Conservation (phyloP, 2,329 filamentous ascomycete species). For the Alternaria arbusti region DNA sequence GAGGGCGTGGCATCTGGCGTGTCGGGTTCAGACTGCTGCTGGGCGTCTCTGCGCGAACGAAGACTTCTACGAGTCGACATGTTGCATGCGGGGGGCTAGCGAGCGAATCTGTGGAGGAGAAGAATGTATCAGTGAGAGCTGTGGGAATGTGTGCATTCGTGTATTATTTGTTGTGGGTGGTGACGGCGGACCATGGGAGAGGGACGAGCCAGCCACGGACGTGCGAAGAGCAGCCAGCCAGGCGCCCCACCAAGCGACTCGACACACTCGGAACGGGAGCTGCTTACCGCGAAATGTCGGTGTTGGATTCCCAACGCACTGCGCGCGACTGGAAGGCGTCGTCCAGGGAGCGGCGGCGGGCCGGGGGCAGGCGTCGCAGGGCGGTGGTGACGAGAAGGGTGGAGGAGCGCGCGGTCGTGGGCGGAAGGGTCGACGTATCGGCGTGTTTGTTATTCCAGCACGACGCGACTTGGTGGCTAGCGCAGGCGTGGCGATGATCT, state of each 20-base stretch:
- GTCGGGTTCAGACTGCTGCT: slow-evolving; percentile 49
- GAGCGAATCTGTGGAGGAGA: slow-evolving; percentile 9
- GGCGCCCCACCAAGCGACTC: slow-evolving; percentile 22
- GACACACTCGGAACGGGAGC: slow-evolving; percentile 11
- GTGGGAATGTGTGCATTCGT: not conserved
- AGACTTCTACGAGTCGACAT: slow-evolving; percentile 20
- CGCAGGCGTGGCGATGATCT: slow-evolving; percentile 9
- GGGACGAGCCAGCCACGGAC: slow-evolving; percentile 4
- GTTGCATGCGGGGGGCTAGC: slow-evolving; percentile 22
- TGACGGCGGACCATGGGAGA: slow-evolving; percentile 12
- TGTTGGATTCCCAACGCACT: slow-evolving; percentile 1
- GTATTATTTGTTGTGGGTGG: slow-evolving; percentile 8
- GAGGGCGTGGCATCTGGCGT: slow-evolving; percentile 57
- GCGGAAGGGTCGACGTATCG: slow-evolving; percentile 12
- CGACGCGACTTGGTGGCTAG: slow-evolving; percentile 20
- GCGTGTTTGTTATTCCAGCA: slow-evolving; percentile 20
- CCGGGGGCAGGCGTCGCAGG: slow-evolving; percentile 7
- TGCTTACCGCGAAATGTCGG: slow-evolving; percentile 20
- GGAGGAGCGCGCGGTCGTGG: slow-evolving; percentile 3
- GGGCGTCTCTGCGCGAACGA: slow-evolving; percentile 34
- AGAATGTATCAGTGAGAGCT: slow-evolving; percentile 21
- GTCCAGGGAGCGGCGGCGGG: slow-evolving; percentile 1
- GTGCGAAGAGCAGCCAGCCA: slow-evolving; percentile 1
- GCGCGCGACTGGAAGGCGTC: slow-evolving; percentile 1
- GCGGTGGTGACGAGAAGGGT: not conserved